These are phyloP conservation scores for Ascoidea tarda DNA, from an alignment of 805 yeast species.

Conservation along the genomic window DNA sequence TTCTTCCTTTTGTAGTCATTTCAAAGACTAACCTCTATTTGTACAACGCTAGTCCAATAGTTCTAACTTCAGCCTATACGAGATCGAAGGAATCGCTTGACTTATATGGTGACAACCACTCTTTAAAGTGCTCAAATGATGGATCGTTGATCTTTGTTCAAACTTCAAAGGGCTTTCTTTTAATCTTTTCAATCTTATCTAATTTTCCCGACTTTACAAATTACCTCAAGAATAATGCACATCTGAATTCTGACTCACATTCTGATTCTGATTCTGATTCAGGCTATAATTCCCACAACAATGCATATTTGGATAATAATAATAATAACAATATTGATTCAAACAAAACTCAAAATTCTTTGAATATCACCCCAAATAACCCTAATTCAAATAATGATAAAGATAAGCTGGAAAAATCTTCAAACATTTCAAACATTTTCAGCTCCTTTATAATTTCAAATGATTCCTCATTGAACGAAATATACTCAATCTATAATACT, in stretches of 20 bases:
- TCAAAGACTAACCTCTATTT: slow-evolving; percentile 19
- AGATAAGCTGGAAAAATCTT: background rate
- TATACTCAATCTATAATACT: slow-evolving; percentile 11
- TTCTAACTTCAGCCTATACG: slow-evolving; percentile 20
- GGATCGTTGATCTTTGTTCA: slow-evolving; percentile 17
- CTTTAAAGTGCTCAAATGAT: slow-evolving; percentile 16
- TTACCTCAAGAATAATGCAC: slow-evolving; percentile 4
- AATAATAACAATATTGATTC: background rate
- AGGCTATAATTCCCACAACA: slow-evolving; percentile 2
- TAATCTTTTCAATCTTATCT: slow-evolving; percentile 20
- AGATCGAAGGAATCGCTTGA: slow-evolving; percentile 21
- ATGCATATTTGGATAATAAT: slow-evolving; percentile 1
- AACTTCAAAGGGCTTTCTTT: slow-evolving; percentile 21
- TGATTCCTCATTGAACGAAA: slow-evolving; percentile 9
- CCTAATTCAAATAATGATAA: background rate
- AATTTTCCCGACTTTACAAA: slow-evolving; percentile 4
- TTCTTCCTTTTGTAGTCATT: slow-evolving; percentile 15
- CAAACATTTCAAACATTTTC: no score
- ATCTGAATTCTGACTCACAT: slow-evolving; percentile 7
- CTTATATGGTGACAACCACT: slow-evolving; percentile 23
- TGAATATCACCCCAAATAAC: background rate
- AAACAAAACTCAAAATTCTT: no score
- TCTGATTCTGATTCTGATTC: slow-evolving; percentile 4
- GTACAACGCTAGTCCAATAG: slow-evolving; percentile 18
- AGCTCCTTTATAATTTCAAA: no score